Percentiles rank a stretch among this genome's conserved stretches.
phyloP scores from a whole-genome alignment of 1,139 yeast genomes.

The Yamadazyma conglobata region DNA sequence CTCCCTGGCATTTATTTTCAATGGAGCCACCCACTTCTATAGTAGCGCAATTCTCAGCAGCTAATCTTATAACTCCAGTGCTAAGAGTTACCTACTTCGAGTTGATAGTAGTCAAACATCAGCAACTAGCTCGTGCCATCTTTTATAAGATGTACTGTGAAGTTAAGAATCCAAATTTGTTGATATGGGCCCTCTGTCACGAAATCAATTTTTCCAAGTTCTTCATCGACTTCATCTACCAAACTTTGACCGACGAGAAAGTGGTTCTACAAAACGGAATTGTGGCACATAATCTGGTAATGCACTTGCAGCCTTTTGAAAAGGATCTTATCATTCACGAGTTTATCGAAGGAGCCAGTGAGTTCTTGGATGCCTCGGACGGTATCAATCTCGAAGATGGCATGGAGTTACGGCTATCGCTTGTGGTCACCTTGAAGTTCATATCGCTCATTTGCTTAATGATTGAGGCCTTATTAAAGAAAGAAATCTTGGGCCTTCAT shows the following conservation, averaged over 20 bases:
- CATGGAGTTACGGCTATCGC: constrained; percentile 31
- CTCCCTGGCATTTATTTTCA: too few species aligned
- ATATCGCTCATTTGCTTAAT: constrained; percentile 58
- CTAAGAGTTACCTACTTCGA: constrained; percentile 43
- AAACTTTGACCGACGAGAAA: constrained; percentile 51
- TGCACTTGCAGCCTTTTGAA: too few species aligned
- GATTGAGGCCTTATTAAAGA: constrained; percentile 39
- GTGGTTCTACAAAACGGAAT: too few species aligned
- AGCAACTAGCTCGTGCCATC: constrained; percentile 48
- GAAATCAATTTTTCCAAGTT: constrained; percentile 51
- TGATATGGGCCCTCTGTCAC: constrained; percentile 69
- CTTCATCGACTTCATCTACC: constrained; percentile 55
- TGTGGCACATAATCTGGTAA: too few species aligned
- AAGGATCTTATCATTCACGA: constrained; percentile 67
- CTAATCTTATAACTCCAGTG: constrained; percentile 34
- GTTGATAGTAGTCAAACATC: constrained; percentile 31
- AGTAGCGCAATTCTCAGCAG: constrained; percentile 3
- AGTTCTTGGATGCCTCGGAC: constrained; percentile 43
- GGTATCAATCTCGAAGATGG: constrained; percentile 37
- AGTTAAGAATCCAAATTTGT: constrained; percentile 53
- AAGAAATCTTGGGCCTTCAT: constrained; percentile 40
- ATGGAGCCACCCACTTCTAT: constrained; percentile 21
- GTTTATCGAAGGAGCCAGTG: constrained; percentile 54
- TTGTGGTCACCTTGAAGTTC: constrained; percentile 45
- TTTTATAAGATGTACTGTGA: constrained; percentile 71